Evolutionary conservation across 768 basidiomycete genomes (phyloP).

Genomic region (Russula vinacea): DNA sequence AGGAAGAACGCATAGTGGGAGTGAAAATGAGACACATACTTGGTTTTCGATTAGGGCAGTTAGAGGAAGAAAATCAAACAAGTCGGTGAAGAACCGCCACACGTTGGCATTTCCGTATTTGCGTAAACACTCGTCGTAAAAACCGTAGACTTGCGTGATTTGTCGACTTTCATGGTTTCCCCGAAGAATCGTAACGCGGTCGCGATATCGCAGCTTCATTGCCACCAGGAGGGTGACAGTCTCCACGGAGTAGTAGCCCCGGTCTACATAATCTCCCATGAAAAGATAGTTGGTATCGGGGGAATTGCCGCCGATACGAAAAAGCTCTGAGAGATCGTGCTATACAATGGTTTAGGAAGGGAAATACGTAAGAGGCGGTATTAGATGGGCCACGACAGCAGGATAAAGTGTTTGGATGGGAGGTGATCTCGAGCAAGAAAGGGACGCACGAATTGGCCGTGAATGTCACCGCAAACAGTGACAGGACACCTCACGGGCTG

Average conservation of each 20-base stretch:
- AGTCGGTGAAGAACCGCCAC: slow-evolving; percentile 98
- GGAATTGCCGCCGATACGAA: slow-evolving; percentile 97
- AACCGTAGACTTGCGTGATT: slow-evolving; percentile 99
- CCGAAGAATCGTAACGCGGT: slow-evolving; percentile 95
- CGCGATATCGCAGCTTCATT: slow-evolving; percentile 95
- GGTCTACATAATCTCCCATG: slow-evolving; percentile 99
- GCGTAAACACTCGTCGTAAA: slow-evolving; percentile 98
- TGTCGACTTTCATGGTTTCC: slow-evolving; percentile 99
- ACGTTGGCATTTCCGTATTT: slow-evolving; percentile 99
- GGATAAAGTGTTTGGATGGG: slow-evolving; percentile 12
- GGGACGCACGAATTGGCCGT: slow-evolving; percentile 97
- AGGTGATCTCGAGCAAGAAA: slow-evolving; percentile 30
- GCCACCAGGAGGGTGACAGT: slow-evolving; percentile 97
- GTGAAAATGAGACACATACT: slow-evolving; percentile 54
- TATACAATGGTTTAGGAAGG: slow-evolving; percentile 38
- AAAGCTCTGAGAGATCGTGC: slow-evolving; percentile 99
- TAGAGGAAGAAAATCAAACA: slow-evolving; percentile 96
- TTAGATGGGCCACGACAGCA: slow-evolving; percentile 25
- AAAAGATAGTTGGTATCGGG: slow-evolving; percentile 99
- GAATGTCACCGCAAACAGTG: slow-evolving; percentile 99
- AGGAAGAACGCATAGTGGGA: neutral
- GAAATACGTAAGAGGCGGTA: slow-evolving; percentile 23
- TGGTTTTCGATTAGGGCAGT: slow-evolving; percentile 99
- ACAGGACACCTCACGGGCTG: slow-evolving; percentile 98
- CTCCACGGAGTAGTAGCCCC: slow-evolving; percentile 99